phyloP scores from a whole-genome alignment of 352 stramenopile genomes.

The Pelagophyceae sp. region DNA sequence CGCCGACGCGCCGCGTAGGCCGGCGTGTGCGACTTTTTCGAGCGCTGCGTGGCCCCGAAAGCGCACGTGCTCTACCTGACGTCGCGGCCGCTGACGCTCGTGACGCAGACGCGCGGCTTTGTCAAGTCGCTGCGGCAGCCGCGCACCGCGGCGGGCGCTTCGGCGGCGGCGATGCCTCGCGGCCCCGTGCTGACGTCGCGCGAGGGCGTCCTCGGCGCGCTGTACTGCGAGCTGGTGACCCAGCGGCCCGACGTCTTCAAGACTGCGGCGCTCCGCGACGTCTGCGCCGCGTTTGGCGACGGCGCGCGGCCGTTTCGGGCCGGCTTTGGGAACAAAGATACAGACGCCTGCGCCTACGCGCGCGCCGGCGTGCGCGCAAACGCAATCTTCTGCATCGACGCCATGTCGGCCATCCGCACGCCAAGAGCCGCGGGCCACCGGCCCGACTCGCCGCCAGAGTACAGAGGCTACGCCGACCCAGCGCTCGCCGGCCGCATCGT shows the following conservation, averaged over 20 bases:
- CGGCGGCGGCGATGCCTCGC: constrained; percentile 44
- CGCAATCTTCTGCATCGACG: constrained; percentile 26
- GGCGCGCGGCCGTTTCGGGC: constrained; percentile 70
- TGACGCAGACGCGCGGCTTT: constrained; percentile 34
- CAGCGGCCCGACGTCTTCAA: constrained; percentile 51
- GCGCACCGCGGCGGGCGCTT: neutral
- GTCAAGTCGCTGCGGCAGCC: constrained; percentile 17
- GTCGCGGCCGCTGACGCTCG: constrained; percentile 49
- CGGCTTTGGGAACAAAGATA: constrained; percentile 54
- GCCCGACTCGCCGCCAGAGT: no score
- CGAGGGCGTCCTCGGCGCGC: constrained; percentile 47
- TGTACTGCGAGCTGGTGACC: constrained; percentile 44
- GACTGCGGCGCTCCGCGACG: constrained; percentile 49
- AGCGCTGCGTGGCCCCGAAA: constrained; percentile 53
- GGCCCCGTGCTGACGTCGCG: constrained; percentile 60
- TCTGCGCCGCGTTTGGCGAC: constrained; percentile 56
- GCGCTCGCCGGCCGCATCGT: no score
- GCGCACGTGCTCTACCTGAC: constrained; percentile 70
- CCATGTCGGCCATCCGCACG: no score
- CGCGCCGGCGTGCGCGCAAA: constrained; percentile 56
- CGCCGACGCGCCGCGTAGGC: constrained; percentile 39
- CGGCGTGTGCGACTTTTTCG: constrained; percentile 62
- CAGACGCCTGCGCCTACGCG: constrained; percentile 52
- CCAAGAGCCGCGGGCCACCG: no score
- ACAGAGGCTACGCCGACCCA: no score